Evolutionary conservation across 306 rosid species (phyloP), one percentile per base, ranked within the genome.

Genomic region (Cucumis sativus): DNA sequence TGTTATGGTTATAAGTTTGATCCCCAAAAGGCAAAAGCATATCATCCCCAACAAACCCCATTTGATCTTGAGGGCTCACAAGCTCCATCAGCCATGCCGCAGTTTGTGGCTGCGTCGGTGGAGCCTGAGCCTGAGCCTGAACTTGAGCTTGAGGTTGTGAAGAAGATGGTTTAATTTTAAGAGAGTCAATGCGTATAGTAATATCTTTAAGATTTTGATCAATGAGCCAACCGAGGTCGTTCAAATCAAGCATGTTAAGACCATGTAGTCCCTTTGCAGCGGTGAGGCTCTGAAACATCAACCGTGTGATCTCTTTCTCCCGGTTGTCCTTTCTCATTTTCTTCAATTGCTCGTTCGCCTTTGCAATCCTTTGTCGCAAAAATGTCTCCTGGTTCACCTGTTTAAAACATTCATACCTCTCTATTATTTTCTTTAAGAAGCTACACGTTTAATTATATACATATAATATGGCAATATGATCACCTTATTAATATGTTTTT

Each of bases 311-410:
- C 72, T 81, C 81, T 59, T 69, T 76, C 51, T 81, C 85, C 0
- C 79, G 77, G 9, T 79, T 84, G 4, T 81, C 83, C 16, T 71
- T 81, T 12, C 58, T 63, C 6, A 61, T 78, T 63, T 84, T 84
- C 74, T 79, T 81, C 28, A 81, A 33, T 25, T 78, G 70, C 33
- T 81, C 79, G 4, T 70, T 67, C 9, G 77, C 67, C 23, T 81
- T 84, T 20, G 43, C 69, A 0, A 84, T 71, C 59, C 83, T 70
- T 4, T 81, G 79, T 17, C 80, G 45, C 4, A 81, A 59, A 77
- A 75, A 84, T 10, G 59, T 81, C 55, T 81, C 83, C 1, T 84
- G 85, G 14, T 79, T 81, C 16, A 81, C 67, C 67, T 59, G 61
- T 47, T 47, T 13, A 12, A 12, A 47, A 3, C 6, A 47, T 13